A percentile compares a stretch with the other conserved stretches of the same genome.
Evolutionary conservation across 1,284 basidiomycete genomes (phyloP).

Genomic region (Amylostereum areolatum): DNA sequence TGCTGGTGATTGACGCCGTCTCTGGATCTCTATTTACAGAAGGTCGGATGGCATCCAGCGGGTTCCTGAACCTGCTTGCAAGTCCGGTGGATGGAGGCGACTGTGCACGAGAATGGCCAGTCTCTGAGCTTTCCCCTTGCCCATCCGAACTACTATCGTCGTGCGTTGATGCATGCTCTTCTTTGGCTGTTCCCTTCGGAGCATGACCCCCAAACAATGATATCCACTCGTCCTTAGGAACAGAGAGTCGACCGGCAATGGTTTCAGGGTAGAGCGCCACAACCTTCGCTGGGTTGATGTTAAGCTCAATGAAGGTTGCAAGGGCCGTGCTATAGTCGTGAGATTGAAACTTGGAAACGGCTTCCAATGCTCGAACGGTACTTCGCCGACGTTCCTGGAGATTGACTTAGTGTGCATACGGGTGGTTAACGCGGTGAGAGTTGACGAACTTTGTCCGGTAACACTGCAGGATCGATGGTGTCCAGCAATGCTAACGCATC

Average conservation of each 20-base stretch:
- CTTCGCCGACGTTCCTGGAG: slow-evolving; percentile 46
- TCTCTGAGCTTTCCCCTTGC: slow-evolving; percentile 6
- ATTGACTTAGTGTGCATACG: neutral
- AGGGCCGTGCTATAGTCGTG: slow-evolving; percentile 74
- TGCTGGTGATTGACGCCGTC: slow-evolving; percentile 43
- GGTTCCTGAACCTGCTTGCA: slow-evolving; percentile 44
- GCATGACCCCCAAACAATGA: slow-evolving; percentile 78
- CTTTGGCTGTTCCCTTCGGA: slow-evolving; percentile 14
- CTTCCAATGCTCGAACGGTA: slow-evolving; percentile 64
- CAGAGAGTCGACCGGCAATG: slow-evolving; percentile 75
- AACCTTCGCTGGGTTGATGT: slow-evolving; percentile 92
- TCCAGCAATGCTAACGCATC: slow-evolving; percentile 83
- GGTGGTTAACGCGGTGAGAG: neutral
- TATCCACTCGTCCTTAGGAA: slow-evolving; percentile 75
- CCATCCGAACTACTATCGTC: slow-evolving; percentile 3
- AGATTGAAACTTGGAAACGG: slow-evolving; percentile 70
- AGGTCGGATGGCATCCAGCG: slow-evolving; percentile 46
- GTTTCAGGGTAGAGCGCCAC: slow-evolving; percentile 83
- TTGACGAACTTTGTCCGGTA: slow-evolving; percentile 61
- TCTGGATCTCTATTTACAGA: slow-evolving; percentile 52
- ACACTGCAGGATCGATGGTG: slow-evolving; percentile 52
- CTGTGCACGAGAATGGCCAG: neutral
- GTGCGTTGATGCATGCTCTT: slow-evolving; percentile 27
- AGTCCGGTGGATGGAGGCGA: neutral
- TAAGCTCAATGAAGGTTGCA: slow-evolving; percentile 82